Evolutionary conservation across 2,329 filamentous ascomycete species (phyloP).

Genomic region (Nigrospora osmanthi): DNA sequence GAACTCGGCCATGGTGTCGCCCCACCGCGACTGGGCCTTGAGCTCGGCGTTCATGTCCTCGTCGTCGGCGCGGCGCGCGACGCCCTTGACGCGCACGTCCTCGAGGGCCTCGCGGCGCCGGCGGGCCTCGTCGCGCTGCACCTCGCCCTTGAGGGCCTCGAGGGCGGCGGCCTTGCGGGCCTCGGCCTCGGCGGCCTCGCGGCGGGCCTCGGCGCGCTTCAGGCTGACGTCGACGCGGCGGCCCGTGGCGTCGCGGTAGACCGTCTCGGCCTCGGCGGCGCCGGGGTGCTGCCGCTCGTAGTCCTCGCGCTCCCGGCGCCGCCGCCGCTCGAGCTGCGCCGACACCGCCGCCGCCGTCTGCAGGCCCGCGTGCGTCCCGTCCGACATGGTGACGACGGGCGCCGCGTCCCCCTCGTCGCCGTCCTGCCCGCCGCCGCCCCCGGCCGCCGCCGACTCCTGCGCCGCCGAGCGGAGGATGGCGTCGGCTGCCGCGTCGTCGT

Average conservation of each 20-base stretch:
- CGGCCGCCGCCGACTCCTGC: constrained; percentile 51
- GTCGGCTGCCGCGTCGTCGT: constrained; percentile 61
- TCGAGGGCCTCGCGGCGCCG: constrained; percentile 59
- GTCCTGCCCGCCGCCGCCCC: constrained; percentile 31
- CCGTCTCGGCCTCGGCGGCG: constrained; percentile 63
- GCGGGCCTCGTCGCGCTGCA: constrained; percentile 65
- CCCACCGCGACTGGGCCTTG: constrained; percentile 73
- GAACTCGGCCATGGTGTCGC: constrained; percentile 85
- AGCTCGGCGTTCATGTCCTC: constrained; percentile 77
- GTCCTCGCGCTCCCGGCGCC: constrained; percentile 52
- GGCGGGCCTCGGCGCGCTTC: constrained; percentile 80
- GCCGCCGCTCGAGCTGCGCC: constrained; percentile 57
- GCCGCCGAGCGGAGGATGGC: constrained; percentile 68
- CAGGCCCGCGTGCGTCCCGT: constrained; percentile 78
- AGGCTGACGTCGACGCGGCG: constrained; percentile 89
- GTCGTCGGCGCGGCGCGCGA: constrained; percentile 80
- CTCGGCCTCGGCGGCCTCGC: constrained; percentile 55
- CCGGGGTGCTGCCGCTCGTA: constrained; percentile 30
- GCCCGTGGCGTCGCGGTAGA: constrained; percentile 91
- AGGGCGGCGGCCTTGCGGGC: constrained; percentile 64
- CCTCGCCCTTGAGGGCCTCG: constrained; percentile 73
- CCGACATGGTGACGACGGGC: constrained; percentile 62
- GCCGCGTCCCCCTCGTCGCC: constrained; percentile 35
- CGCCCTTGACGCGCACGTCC: constrained; percentile 73
- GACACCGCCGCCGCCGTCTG: constrained; percentile 77